A percentile compares a stretch with the other conserved stretches of the same genome.
Conservation (phyloP, 352 stramenopile species). For the Globisporangium irregulare region DNA sequence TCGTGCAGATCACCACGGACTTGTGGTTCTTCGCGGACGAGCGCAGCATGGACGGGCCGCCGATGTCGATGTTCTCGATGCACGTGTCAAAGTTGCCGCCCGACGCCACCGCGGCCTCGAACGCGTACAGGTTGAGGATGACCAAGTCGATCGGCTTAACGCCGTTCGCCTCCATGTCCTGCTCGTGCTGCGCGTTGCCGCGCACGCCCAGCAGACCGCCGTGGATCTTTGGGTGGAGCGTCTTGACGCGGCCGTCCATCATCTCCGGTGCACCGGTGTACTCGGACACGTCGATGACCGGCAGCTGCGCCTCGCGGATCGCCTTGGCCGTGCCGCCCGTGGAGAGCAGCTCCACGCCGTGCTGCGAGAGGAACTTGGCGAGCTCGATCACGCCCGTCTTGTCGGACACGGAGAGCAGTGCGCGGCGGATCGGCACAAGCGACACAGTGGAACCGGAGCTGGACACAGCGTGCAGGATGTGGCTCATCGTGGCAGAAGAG, state of each 20-base stretch:
- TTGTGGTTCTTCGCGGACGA: conserved; percentile 99
- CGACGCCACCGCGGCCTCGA: conserved; percentile 95
- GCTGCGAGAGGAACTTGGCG: conserved; percentile 89
- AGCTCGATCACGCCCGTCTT: conserved; percentile 98
- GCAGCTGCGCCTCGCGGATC: conserved; percentile 93
- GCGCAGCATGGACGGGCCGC: conserved; percentile 98
- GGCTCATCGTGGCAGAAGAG: conserved; percentile 45
- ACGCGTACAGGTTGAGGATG: conserved; percentile 99
- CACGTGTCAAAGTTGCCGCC: conserved; percentile 95
- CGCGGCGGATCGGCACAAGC: conserved; percentile 93
- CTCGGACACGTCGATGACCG: conserved; percentile 96
- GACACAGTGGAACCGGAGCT: conserved; percentile 47
- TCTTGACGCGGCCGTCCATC: conserved; percentile 99
- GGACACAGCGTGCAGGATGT: conserved; percentile 80
- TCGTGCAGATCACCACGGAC: conserved; percentile 97
- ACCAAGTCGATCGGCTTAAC: conserved; percentile 99
- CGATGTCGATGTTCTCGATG: conserved; percentile 99
- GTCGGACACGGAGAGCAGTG: conserved; percentile 98
- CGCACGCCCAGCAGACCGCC: conserved; percentile 97
- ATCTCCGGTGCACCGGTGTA: conserved; percentile 98
- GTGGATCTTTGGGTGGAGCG: conserved; percentile 99
- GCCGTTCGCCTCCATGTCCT: conserved; percentile 94
- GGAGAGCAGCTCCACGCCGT: conserved; percentile 96
- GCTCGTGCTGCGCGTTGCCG: conserved; percentile 95
- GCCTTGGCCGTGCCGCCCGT: conserved; percentile 98